Base-by-base conservation (phyloP, 208 protist species). In the Acanthamoeba triangularis region DNA sequence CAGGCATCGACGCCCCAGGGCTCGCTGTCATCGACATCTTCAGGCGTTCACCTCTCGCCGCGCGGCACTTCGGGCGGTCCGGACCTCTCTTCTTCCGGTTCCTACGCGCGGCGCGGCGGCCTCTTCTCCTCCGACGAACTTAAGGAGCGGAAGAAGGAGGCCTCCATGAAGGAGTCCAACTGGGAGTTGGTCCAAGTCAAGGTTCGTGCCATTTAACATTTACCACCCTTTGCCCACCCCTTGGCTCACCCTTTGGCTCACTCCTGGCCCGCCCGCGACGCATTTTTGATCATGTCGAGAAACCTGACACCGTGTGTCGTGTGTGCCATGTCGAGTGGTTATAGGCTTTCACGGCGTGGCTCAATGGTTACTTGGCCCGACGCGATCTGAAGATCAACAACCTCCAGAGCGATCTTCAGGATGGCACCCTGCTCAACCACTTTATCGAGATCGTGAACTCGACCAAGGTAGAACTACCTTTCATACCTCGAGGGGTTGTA, bases 351-450 rank as follows among this genome's bases (percentile, higher is more conserved):
- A 78, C 69, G 69, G 69, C 69, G 16, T 78, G 69, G 69, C 28
- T 78, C 3, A 78, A 78, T 28, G 35, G 69, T 2, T 78, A 47
- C 35, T n/a, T 78, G 33, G 28, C 11, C 8, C 3, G 35, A 41
- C 69, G 69, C 11, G n/a, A 20, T 4, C 35, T 78, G 8, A 78
- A 78, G 69, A 78, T 78, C n/a, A 16, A 44, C 69, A 20, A 78
- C n/a, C 69, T 78, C 8, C 69, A 33, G 35, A 37, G 37, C 4
- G 69, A 78, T 16, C 69, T 78, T 2, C 18, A 78, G n/a, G 69
- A 78, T 16, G 69, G 69, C 35, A 78, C 69, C 8, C 28, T 78
- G 69, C 69, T 78, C 33, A 78, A 78, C 35, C 69, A 78, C 69
- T 78, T 78, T 28, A 3, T 78, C 33, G 69, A 78, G 69, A 78